Percentiles rank a stretch among this genome's conserved stretches.
Conservation (phyloP, 2,329 filamentous ascomycete species). For the Neofusicoccum ribis region DNA sequence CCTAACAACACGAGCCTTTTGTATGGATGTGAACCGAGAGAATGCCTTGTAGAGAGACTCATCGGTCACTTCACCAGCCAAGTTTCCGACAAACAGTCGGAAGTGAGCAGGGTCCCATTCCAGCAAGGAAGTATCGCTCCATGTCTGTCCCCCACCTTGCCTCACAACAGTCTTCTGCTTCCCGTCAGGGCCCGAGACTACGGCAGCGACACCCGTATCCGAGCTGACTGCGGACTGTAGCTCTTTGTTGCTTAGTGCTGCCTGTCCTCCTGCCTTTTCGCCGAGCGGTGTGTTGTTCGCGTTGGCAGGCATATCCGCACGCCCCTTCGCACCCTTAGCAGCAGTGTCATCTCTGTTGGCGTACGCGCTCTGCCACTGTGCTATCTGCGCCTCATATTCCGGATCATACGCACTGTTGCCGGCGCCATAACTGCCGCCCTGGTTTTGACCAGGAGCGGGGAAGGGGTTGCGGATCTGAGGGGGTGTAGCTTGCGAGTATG, state of each 20-base stretch:
- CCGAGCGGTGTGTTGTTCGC: constrained; percentile 49
- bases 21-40: constrained; percentile 79
- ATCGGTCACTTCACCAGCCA: constrained; percentile 96
- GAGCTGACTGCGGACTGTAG: constrained; percentile 48
- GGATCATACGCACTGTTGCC: constrained; percentile 58
- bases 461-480: constrained; percentile 83
- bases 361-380: constrained; percentile 93
- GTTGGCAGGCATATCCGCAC: constrained; percentile 37
- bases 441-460: constrained; percentile 58
- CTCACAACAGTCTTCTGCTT: constrained; percentile 86
- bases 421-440: constrained; percentile 34
- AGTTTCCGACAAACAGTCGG: constrained; percentile 92
- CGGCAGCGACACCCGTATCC: constrained; percentile 42
- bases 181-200: constrained; percentile 43
- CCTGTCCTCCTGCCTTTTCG: constrained; percentile 30
- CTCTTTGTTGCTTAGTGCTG: constrained; percentile 35
- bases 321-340: constrained; percentile 43
- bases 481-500: constrained; percentile 45
- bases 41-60: constrained; percentile 95
- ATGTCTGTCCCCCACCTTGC: constrained; percentile 85
- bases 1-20: constrained; percentile 89
- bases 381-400: constrained; percentile 87
- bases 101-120: constrained; percentile 97
- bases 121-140: constrained; percentile 83
- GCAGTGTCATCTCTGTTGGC: constrained; percentile 60